Evolutionary conservation across 345 rosid genomes (phyloP), one percentile per base, ranked within the genome.

Genomic region (Dovyalis caffra): DNA sequence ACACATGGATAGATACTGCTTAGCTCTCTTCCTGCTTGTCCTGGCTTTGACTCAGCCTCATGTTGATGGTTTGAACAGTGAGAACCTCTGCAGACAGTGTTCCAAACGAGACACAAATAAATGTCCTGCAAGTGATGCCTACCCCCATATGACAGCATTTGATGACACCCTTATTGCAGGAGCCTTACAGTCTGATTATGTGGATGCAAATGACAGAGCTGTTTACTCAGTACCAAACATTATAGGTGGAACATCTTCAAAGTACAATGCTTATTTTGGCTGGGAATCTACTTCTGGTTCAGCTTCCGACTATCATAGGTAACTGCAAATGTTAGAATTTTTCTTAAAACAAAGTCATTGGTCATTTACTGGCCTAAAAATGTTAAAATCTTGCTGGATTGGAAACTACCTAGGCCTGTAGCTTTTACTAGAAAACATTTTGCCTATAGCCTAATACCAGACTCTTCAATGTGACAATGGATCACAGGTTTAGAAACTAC

Each of bases 211-310:
- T 7, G 87, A 84, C 66, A 74, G 77, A 53, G 76, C 82, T 29
- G 77, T 84, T 69, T 87, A 87, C 68, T 85, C 87, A 1, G 86
- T 87, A 21, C 83, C 86, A 1, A 65, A 84, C 67, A n/a, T 86
- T 31, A 68, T 68, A 63, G 88, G 88, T 1, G 87, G 83, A 35
- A 63, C 74, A 0, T 88, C 88, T 2, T 9, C 74, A 15, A 23
- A 77, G 8, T 63, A 78, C 60, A 86, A 88, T 58, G 79, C 84
- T 64, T 88, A 83, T 26, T 88, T 65, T 78, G 91, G 91, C 26
- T 86, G 91, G 88, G 62, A 86, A 40, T 88, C 88, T 15, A 77
- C 83, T 74, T 86, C 88, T 23, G 87, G 90, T 76, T 83, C 90
- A 2, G 81, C 78, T 78, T 80, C 88, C 69, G 86, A 84, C 29